phyloP scores from a whole-genome alignment of 2,329 filamentous ascomycete species.

The Hypoxylon sp. region DNA sequence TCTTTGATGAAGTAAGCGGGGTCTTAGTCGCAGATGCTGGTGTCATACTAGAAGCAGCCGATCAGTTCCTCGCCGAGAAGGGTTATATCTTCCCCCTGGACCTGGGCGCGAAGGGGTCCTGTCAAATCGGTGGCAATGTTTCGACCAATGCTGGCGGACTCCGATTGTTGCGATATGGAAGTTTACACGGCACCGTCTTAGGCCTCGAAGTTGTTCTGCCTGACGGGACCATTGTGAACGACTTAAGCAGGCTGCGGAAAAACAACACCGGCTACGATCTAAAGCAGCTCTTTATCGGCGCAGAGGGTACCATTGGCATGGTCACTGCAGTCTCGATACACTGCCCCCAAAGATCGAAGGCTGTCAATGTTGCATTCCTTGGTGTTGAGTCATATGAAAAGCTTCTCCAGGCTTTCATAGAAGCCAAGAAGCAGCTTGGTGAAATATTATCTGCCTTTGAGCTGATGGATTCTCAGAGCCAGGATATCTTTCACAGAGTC shows the following conservation, averaged over 20 bases:
- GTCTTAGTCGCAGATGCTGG: conserved; percentile 92
- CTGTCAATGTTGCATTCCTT: conserved; percentile 95
- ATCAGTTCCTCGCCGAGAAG: conserved; percentile 85
- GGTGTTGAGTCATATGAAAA: conserved; percentile 92
- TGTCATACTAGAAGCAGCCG: conserved; percentile 89
- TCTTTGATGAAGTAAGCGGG: conserved; percentile 93
- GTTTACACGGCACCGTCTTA: conserved; percentile 91
- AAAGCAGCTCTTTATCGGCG: conserved; percentile 85
- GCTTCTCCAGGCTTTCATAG: conserved; percentile 86
- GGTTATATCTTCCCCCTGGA: conserved; percentile 95
- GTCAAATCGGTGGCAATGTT: conserved; percentile 95
- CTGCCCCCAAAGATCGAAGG: conserved; percentile 88
- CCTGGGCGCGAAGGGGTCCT: conserved; percentile 97
- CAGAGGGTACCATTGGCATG: conserved; percentile 94
- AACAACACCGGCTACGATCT: conserved; percentile 98
- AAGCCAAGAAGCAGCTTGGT: conserved; percentile 89
- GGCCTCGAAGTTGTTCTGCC: conserved; percentile 94
- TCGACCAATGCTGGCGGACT: conserved; percentile 96
- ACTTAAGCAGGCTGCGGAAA: conserved; percentile 90
- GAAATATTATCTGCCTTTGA: conserved; percentile 99
- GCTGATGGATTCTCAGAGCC: conserved; percentile 90
- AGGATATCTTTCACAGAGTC: conserved; percentile 81
- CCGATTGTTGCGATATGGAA: conserved; percentile 91
- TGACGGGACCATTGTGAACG: conserved; percentile 91
- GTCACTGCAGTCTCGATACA: conserved; percentile 92